These are phyloP conservation scores for Zygosaccharomyces pseudorouxii DNA, from an alignment of 805 yeast species.

Conservation along the genomic window DNA sequence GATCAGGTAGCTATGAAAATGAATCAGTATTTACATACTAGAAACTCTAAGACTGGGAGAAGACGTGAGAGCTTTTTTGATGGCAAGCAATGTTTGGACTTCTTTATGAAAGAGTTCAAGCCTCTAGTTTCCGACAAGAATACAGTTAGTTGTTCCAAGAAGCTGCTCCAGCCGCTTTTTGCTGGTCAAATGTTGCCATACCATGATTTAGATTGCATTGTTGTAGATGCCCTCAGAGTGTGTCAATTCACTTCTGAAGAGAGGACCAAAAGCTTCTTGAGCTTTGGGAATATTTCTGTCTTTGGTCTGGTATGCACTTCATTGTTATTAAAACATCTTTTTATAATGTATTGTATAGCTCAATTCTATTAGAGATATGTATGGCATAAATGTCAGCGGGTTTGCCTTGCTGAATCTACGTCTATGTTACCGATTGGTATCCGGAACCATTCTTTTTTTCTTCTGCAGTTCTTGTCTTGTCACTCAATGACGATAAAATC, in stretches of 20 bases:
- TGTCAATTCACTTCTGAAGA: neutral
- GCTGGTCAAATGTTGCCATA: neutral
- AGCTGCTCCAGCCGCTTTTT: neutral
- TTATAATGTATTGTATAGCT: too few relatives aligned
- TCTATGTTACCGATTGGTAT: neutral
- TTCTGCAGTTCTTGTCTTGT: too few relatives aligned
- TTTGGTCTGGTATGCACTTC: neutral
- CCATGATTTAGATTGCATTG: neutral
- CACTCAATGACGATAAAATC: neutral
- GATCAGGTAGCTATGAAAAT: neutral
- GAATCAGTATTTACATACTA: too few relatives aligned
- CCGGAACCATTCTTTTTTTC: neutral
- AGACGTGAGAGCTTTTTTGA: neutral
- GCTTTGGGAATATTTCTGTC: neutral
- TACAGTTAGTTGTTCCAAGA: neutral
- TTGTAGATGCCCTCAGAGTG: neutral
- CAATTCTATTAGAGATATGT: too few relatives aligned
- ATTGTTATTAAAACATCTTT: neutral
- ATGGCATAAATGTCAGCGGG: too few relatives aligned
- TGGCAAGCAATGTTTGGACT: conserved; percentile 7
- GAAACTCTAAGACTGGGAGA: too few relatives aligned
- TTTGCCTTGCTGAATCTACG: too few relatives aligned
- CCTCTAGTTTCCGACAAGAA: neutral
- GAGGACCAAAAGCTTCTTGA: neutral
- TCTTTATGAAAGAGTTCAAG: neutral